Conservation (phyloP, 352 stramenopile species). For the Blastocystis sp. region DNA sequence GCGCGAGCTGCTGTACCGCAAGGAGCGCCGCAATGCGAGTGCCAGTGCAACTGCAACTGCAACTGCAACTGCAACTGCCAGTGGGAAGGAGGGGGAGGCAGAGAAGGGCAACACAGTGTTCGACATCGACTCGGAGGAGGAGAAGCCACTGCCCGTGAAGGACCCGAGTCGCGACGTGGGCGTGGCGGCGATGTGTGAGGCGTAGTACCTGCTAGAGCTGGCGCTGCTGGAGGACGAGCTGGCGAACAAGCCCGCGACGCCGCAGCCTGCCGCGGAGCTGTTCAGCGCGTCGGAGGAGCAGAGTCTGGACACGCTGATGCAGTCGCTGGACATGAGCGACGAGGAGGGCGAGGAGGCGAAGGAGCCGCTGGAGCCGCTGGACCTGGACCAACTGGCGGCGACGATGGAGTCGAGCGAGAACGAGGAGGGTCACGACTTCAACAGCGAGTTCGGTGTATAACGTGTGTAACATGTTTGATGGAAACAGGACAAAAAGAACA, state of each 20-base stretch:
- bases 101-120: conserved; percentile 9
- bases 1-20: conserved; percentile 7
- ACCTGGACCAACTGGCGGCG: conserved; percentile 2
- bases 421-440: background rate
- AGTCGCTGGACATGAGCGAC: conserved; percentile 41
- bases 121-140: conserved; percentile 43
- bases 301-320: conserved; percentile 48
- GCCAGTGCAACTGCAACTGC: background rate
- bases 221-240: conserved; percentile 18
- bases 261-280: background rate
- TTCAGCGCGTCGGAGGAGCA: conserved; percentile 26
- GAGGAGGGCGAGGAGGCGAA: background rate
- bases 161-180: conserved; percentile 43
- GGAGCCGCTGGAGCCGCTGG: background rate
- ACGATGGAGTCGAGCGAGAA: background rate
- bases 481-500: conserved; percentile 39
- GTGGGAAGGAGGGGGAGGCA: background rate
- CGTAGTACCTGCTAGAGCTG: conserved; percentile 39
- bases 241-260: background rate
- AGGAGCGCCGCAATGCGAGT: background rate
- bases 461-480: background rate
- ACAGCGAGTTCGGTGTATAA: conserved; percentile 6
- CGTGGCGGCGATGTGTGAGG: background rate
- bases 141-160: conserved; percentile 5
- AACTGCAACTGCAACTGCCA: background rate